phyloP scores from a whole-genome alignment of 1,284 basidiomycete species.

The Paramarasmius palmivorus region DNA sequence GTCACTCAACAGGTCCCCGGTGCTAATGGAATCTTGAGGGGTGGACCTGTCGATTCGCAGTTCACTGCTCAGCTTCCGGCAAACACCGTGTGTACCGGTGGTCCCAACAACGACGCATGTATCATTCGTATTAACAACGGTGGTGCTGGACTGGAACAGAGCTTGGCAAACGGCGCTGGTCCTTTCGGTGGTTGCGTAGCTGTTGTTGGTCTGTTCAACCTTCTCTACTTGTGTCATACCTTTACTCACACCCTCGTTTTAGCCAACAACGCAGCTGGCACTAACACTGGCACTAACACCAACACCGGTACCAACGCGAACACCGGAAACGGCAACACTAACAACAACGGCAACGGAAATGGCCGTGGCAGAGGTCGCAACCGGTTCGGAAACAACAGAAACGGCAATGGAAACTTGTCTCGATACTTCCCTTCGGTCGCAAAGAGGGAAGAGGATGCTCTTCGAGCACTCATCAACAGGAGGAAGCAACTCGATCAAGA shows the following conservation, averaged over 20 bases:
- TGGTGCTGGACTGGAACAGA: conserved; percentile 14
- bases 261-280: conserved; percentile 1
- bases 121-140: conserved; percentile 24
- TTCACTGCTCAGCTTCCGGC: conserved; percentile 17
- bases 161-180: conserved; percentile 22
- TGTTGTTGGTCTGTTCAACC: conserved; percentile 10
- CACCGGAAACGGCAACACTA: background rate
- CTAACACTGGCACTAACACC: background rate
- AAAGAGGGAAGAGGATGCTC: conserved; percentile 6
- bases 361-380: background rate
- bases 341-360: background rate
- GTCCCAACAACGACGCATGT: conserved; percentile 17
- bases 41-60: conserved; percentile 21
- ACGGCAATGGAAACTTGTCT: background rate
- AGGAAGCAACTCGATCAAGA: conserved; percentile 7
- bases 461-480: conserved; percentile 8
- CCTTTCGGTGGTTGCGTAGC: conserved; percentile 24
- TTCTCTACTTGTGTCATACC: background rate
- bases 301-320: background rate
- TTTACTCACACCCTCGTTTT: background rate
- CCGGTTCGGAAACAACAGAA: background rate
- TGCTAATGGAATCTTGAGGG: conserved; percentile 19
- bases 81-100: conserved; percentile 21
- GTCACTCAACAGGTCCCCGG: conserved; percentile 20
- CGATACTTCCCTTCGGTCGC: background rate